Conservation (phyloP, 805 yeast genomes). For the Candida awuae region DNA sequence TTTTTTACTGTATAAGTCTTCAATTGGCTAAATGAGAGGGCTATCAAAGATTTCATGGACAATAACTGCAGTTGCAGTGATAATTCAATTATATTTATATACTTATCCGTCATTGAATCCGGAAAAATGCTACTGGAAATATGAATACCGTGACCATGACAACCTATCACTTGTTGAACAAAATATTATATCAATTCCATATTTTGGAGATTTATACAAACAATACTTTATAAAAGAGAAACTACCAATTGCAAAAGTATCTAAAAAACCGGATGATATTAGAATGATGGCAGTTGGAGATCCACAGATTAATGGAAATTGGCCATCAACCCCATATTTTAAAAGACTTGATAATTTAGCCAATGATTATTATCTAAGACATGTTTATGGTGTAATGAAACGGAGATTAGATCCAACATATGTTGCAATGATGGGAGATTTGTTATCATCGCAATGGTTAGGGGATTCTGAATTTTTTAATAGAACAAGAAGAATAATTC, state of each 20-base stretch:
- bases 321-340: constrained; percentile 61
- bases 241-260: background rate
- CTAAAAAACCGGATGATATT: constrained; percentile 28
- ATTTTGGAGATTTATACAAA: constrained; percentile 28
- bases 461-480: constrained; percentile 75
- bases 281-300: constrained; percentile 84
- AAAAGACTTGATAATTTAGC: constrained; percentile 80
- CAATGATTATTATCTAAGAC: constrained; percentile 84
- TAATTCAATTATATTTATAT: constrained; percentile 57
- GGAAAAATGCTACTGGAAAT: constrained; percentile 54
- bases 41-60: constrained; percentile 15
- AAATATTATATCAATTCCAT: constrained; percentile 23
- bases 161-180: constrained; percentile 13
- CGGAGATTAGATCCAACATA: constrained; percentile 61
- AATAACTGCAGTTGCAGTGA: constrained; percentile 33
- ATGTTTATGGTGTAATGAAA: constrained; percentile 63
- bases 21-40: constrained; percentile 5
- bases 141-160: constrained; percentile 19
- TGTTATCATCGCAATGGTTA: constrained; percentile 93
- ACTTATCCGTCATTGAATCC: constrained; percentile 64
- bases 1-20: too few relatives aligned
- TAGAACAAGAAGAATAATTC: constrained; percentile 66
- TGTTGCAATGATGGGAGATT: constrained; percentile 87
- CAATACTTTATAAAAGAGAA: constrained; percentile 22
- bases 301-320: constrained; percentile 91